Conservation (phyloP, 257 asterid genomes). For the Gentiana macrophylla region DNA sequence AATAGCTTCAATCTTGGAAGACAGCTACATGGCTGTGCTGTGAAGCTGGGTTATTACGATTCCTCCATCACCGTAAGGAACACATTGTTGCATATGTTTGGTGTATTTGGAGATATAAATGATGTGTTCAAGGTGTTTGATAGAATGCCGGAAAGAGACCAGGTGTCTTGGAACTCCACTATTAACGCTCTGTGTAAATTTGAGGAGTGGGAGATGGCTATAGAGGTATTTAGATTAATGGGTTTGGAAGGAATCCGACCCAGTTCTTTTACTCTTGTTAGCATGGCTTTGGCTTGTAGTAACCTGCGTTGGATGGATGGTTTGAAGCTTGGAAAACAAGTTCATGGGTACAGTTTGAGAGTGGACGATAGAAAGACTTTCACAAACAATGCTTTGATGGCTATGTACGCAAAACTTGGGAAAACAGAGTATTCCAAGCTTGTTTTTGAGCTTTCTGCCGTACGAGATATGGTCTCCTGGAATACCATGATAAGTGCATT, state of each 20-base stretch:
- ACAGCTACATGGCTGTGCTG: slow-evolving; percentile 50
- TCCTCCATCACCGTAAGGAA: slow-evolving; percentile 55
- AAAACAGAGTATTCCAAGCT: slow-evolving; percentile 41
- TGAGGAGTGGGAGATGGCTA: slow-evolving; percentile 65
- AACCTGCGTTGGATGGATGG: slow-evolving; percentile 43
- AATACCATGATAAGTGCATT: slow-evolving; percentile 57
- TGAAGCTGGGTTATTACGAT: slow-evolving; percentile 52
- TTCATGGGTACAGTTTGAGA: slow-evolving; percentile 59
- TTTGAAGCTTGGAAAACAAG: slow-evolving; percentile 68
- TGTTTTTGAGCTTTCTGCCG: slow-evolving; percentile 39
- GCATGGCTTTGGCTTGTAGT: slow-evolving; percentile 70
- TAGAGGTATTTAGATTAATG: slow-evolving; percentile 59
- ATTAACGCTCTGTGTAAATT: slow-evolving; percentile 64
- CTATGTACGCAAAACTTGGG: slow-evolving; percentile 79
- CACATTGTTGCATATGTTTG: slow-evolving; percentile 60
- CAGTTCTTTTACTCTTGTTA: slow-evolving; percentile 70
- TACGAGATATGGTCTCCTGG: slow-evolving; percentile 75
- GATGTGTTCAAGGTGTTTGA: slow-evolving; percentile 59
- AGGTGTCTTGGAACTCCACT: slow-evolving; percentile 79
- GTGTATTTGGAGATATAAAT: slow-evolving; percentile 30
- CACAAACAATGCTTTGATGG: slow-evolving; percentile 65
- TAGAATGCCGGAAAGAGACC: slow-evolving; percentile 60
- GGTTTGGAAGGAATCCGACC: slow-evolving; percentile 43
- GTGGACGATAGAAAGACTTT: slow-evolving; percentile 46
- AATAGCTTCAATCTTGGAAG: slow-evolving; percentile 49